phyloP scores from a whole-genome alignment of 2,329 filamentous ascomycete genomes.

The Cryphonectria radicalis region DNA sequence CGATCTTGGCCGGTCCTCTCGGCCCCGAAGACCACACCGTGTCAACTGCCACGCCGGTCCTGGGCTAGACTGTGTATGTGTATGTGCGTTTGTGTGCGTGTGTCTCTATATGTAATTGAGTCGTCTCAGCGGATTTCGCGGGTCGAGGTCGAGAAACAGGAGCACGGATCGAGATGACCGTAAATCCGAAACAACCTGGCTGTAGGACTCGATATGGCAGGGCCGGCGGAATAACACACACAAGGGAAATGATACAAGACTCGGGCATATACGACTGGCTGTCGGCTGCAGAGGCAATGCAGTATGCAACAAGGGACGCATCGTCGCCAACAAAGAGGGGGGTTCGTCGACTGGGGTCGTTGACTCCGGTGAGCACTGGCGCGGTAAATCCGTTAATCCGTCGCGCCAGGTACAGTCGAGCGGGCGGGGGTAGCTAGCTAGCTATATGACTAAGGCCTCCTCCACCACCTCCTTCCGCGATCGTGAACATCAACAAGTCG shows the following conservation, averaged over 20 bases:
- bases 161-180: neutral
- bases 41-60: neutral
- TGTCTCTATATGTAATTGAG: neutral
- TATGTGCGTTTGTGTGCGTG: neutral
- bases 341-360: neutral
- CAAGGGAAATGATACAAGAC: neutral
- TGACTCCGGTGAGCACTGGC: neutral
- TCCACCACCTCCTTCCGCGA: neutral
- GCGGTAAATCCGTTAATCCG: slow-evolving; percentile 19
- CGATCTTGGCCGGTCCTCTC: neutral
- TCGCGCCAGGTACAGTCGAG: neutral
- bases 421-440: neutral
- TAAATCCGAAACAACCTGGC: neutral
- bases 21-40: neutral
- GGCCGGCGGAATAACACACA: neutral
- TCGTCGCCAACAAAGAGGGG: neutral
- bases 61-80: neutral
- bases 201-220: neutral
- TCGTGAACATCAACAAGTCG: neutral
- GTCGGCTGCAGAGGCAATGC: neutral
- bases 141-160: neutral
- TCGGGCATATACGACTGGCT: slow-evolving; percentile 1
- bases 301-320: neutral
- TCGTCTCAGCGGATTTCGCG: neutral
- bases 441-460: neutral